Evolutionary conservation across 73 alveolate genomes (phyloP).

Genomic region (Blepharisma japonicum): DNA sequence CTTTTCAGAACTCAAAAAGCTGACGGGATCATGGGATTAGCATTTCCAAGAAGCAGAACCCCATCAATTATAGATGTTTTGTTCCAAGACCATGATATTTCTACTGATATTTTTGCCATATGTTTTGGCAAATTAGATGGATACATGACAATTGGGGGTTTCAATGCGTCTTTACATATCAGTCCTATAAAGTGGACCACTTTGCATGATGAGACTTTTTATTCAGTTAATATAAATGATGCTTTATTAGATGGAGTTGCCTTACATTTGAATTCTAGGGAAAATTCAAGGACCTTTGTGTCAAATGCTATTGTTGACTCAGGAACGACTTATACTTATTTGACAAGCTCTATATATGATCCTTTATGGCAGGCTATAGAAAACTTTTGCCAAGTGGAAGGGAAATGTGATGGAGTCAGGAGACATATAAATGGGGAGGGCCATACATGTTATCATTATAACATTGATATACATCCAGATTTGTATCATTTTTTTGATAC

Average conservation of each 20-base stretch:
- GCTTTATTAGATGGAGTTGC: background rate
- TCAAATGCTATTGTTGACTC: constrained; percentile 58
- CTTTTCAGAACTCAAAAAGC: constrained; percentile 78
- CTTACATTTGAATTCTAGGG: constrained; percentile 18
- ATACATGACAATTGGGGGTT: constrained; percentile 76
- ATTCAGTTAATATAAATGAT: background rate
- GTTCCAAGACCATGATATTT: constrained; percentile 41
- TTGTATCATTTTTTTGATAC: constrained; percentile 11
- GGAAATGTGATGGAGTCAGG: background rate
- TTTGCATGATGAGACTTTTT: background rate
- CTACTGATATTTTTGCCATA: constrained; percentile 61
- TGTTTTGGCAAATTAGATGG: constrained; percentile 77
- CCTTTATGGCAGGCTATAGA: background rate
- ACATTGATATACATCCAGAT: background rate
- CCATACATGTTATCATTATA: background rate
- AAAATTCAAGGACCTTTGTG: background rate
- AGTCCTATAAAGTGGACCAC: constrained; percentile 41
- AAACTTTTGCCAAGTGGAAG: background rate
- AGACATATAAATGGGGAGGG: constrained; percentile 2
- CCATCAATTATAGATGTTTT: constrained; percentile 61
- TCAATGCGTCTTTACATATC: constrained; percentile 45
- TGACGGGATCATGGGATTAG: constrained; percentile 89
- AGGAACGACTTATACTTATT: constrained; percentile 79
- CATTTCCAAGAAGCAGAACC: constrained; percentile 29
- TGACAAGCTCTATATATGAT: constrained; percentile 15